Conservation (phyloP, 108 stramenopile genomes). For the Nannochloropsis gaditana region DNA sequence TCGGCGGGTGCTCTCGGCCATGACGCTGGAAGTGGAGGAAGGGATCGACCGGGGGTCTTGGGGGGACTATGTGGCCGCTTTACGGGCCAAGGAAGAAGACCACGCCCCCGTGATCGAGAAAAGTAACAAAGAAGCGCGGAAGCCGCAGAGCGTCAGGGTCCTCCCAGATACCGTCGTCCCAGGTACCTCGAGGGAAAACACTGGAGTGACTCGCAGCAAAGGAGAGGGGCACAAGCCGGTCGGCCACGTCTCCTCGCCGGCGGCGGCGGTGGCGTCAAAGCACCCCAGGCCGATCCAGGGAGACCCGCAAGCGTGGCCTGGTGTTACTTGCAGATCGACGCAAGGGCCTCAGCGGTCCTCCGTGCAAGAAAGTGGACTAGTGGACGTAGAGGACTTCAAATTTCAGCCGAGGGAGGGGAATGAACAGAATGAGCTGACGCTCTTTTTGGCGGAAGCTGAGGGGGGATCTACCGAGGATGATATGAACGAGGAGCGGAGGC, state of each 20-base stretch:
- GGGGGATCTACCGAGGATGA: background rate
- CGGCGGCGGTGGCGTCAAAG: background rate
- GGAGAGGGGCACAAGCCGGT: background rate
- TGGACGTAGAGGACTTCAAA: background rate
- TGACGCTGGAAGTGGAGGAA: constrained; percentile 26
- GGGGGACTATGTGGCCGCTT: constrained; percentile 26
- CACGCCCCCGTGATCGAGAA: background rate
- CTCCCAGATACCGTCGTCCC: background rate
- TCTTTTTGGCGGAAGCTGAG: constrained; percentile 27
- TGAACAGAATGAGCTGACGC: constrained; percentile 25
- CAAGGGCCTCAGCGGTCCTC: background rate
- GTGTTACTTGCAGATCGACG: background rate
- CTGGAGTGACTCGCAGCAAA: background rate
- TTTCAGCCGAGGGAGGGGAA: background rate
- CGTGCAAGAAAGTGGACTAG: background rate
- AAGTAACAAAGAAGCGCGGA: background rate
- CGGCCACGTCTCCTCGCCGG: background rate
- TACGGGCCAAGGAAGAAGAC: constrained; percentile 26
- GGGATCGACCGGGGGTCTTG: constrained; percentile 25
- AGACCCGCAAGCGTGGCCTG: constrained; percentile 14
- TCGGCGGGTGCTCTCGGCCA: constrained; percentile 18
- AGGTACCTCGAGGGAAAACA: too few species aligned
- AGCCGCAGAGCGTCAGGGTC: background rate
- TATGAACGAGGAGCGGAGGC: background rate
- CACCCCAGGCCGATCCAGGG: constrained; percentile 21